phyloP scores from a whole-genome alignment of 495 filamentous ascomycete species.

The Aspergillus campestris region DNA sequence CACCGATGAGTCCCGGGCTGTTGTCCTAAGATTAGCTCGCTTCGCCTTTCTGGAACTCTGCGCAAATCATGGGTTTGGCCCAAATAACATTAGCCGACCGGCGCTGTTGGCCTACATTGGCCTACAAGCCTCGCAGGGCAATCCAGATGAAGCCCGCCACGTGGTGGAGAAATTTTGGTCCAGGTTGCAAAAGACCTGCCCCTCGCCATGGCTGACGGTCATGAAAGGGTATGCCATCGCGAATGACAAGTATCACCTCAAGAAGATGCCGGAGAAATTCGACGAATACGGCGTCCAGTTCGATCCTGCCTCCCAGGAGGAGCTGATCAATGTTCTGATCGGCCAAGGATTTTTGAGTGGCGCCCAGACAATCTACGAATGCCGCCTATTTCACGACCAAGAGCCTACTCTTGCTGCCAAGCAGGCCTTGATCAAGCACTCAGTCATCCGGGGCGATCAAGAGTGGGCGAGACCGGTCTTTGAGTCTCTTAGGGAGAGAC shows the following conservation, averaged over 20 bases:
- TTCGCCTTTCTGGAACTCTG: constrained; percentile 47
- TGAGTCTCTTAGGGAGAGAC: constrained; percentile 44
- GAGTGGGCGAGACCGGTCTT: constrained; percentile 59
- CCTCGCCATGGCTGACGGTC: constrained; percentile 49
- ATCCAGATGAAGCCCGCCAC: constrained; percentile 49
- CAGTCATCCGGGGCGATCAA: constrained; percentile 48
- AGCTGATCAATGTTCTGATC: constrained; percentile 28
- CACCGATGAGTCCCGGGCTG: constrained; percentile 25
- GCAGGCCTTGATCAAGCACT: constrained; percentile 44
- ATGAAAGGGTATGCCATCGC: constrained; percentile 60
- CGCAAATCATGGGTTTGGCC: constrained; percentile 27
- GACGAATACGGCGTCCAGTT: constrained; percentile 24
- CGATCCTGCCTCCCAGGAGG: constrained; percentile 31
- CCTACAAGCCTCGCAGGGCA: constrained; percentile 50
- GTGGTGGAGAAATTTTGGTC: constrained; percentile 38
- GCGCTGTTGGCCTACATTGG: constrained; percentile 45
- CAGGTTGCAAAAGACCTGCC: constrained; percentile 20
- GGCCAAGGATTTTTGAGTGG: constrained; percentile 27
- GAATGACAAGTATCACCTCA: constrained; percentile 42
- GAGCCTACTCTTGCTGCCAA: constrained; percentile 40
- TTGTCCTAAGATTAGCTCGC: constrained; percentile 43
- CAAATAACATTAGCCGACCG: constrained; percentile 24
- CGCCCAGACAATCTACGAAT: constrained; percentile 45
- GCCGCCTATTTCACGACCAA: constrained; percentile 35
- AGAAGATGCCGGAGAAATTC: constrained; percentile 17